Conservation (phyloP, 139 green algal species). For the Gonium pectorale region DNA sequence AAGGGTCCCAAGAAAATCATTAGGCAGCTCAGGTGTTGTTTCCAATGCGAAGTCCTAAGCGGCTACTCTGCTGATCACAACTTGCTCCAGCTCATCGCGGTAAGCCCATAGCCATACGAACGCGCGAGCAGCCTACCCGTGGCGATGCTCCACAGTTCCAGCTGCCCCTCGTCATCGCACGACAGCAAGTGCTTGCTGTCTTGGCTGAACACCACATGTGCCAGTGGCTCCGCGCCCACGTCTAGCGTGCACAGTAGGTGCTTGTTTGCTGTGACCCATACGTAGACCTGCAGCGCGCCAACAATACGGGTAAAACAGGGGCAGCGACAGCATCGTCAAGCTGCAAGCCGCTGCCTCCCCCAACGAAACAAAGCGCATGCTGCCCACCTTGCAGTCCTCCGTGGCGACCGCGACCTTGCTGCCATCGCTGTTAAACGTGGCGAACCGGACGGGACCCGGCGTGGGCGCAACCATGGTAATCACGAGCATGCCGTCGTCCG, state of each 20-base stretch:
- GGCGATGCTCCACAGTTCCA: conserved; percentile 55
- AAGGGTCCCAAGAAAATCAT: too few species aligned
- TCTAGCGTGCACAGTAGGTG: conserved; percentile 31
- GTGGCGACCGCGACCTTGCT: conserved; percentile 17
- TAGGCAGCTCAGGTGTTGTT: too few species aligned
- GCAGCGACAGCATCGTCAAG: background rate
- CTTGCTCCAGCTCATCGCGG: too few species aligned
- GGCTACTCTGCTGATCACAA: too few species aligned
- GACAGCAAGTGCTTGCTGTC: conserved; percentile 42
- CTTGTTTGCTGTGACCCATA: conserved; percentile 23
- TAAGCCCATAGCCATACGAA: too few species aligned
- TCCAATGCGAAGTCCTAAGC: too few species aligned
- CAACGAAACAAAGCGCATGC: background rate
- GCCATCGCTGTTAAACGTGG: conserved; percentile 25
- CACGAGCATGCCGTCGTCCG: conserved; percentile 27
- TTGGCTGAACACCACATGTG: conserved; percentile 42
- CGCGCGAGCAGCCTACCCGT: conserved; percentile 11
- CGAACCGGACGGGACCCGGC: background rate
- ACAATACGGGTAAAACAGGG: too few species aligned
- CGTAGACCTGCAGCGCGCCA: conserved; percentile 21
- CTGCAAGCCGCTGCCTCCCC: too few species aligned
- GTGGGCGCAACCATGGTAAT: conserved; percentile 11
- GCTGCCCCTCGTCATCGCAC: conserved; percentile 59
- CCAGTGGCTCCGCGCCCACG: conserved; percentile 57
- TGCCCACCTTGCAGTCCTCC: conserved; percentile 42